Evolutionary conservation across 768 basidiomycete species (phyloP), one percentile per base, ranked within the genome.

Genomic region (Leccinellum rugosiceps): DNA sequence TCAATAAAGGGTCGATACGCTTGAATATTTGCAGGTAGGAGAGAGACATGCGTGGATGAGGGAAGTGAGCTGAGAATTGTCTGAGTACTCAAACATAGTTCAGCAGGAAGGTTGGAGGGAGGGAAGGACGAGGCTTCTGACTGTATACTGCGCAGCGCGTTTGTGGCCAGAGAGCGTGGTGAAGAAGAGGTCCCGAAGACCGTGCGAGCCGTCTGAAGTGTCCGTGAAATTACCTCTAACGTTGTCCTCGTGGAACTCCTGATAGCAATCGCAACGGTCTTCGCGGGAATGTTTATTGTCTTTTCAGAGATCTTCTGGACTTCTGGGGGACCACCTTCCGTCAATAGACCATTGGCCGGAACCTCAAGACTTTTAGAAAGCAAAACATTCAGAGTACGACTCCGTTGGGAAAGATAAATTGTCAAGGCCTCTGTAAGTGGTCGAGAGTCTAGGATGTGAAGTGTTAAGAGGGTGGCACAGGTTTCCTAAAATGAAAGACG

Each of bases 1-100:
- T 94, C 88, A 58, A 96, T 82, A 69, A 91, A 95, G 9, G 94
- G 94, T 64, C 86, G 90, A 72, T 94, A 97, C 6, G 82, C 79
- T 61, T 80, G 81, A 58, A 98, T 80, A 57, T 77, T 80, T 1
- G 77, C 66, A 0, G 94, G 92, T 0, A 98, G 80, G 53, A 92
- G 80, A 15, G 86, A 81, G 59, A 94, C 84, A 61, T 94, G 90
- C 23, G 88, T 84, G 0, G 92, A 88, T 0, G 94, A 94, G 0
- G 93, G 93, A 23, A 96, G 79, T 10, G 80, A 79, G 25, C 79
- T 76, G 19, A 98, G 78, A 26, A 97, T 74, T 1, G 78, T 71
- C 46, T 86, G 80, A 0, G 92, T 91, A 5, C 85, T 85, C 41
- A 94, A 72, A 43, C 76, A 77, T 8, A 87, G 78, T 61, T 83